Evolutionary conservation across 2,329 filamentous ascomycete genomes (phyloP).

Genomic region (Colletotrichum eremochloae): DNA sequence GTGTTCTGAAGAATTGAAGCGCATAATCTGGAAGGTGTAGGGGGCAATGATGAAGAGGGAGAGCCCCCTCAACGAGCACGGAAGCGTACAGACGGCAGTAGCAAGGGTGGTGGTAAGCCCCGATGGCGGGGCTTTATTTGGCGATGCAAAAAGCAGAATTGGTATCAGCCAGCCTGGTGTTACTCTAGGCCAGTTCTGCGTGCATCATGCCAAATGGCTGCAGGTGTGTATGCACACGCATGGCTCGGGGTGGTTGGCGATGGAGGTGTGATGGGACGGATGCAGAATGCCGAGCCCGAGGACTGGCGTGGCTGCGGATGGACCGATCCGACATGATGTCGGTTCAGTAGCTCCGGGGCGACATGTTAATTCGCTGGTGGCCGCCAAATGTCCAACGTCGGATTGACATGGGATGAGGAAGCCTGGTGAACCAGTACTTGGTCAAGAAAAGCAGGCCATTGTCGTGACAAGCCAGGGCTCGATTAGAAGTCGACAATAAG

Average conservation of each 20-base stretch:
- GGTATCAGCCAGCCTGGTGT: constrained; percentile 26
- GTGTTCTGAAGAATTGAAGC: neutral
- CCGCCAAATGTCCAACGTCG: constrained; percentile 4
- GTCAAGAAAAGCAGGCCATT: neutral
- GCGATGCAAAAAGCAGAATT: constrained; percentile 7
- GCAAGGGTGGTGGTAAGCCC: constrained; percentile 26
- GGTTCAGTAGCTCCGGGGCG: constrained; percentile 7
- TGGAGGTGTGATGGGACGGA: constrained; percentile 24
- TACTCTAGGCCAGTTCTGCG: constrained; percentile 5
- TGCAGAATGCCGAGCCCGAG: constrained; percentile 30
- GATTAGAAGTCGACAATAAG: neutral
- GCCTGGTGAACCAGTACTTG: no score
- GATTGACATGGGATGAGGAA: neutral
- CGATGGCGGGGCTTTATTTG: constrained; percentile 21
- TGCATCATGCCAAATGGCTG: constrained; percentile 15
- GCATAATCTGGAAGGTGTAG: neutral
- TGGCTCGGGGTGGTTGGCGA: constrained; percentile 27
- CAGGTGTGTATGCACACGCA: constrained; percentile 9
- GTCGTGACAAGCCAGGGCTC: neutral
- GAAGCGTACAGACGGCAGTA: neutral
- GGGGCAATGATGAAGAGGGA: neutral
- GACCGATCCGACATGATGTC: constrained; percentile 5
- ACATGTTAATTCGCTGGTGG: constrained; percentile 8
- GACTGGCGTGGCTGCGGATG: constrained; percentile 9
- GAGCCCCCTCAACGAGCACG: neutral